Evolutionary conservation across 2,329 filamentous ascomycete genomes (phyloP), one percentile per base, ranked within the genome.

Genomic region (Phialophora macrospora): DNA sequence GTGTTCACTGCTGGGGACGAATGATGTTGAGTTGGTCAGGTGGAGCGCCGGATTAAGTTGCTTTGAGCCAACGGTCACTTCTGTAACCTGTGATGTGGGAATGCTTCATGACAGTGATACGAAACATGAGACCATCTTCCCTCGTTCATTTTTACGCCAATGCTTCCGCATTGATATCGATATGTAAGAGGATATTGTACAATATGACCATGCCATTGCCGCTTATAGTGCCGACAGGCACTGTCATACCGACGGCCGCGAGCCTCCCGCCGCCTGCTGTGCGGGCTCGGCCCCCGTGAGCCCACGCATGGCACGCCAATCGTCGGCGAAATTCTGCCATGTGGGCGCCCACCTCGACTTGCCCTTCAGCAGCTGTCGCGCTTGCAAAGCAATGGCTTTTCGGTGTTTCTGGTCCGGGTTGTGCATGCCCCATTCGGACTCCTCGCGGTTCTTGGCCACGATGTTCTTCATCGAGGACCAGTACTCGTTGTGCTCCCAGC

Each of bases 401-500:
- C 84, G 78, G 68, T 82, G 77, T 30, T 73, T 73, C 49, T 74
- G 74, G 61, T 80, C 75, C 70, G 77, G 73, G 54, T 78, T 77
- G 73, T 77, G 75, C 69, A 77, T 77, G 3, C 74, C 74, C 46
- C 79, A 72, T 32, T 76, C 73, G 44, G 72, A 71, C 58, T 74
- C 68, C 54, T 77, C 67, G 60, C 80, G 75, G 59, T 79, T 74
- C 68, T 73, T 69, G 51, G 82, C 75, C 44, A 81, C 72, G 71
- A 80, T 77, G 62, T 81, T 78, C 66, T 85, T 77, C 64, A 84
- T 78, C 30, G 85, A 80, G 72, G 82, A 80, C 74, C 83, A 80
- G 76, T 81, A 86, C 62, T 86, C 79, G n/a, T 83, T 78, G 70
- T 87, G 82, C 77, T 88, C 88, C 88, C 89, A 87, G 65, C 84